Conservation (phyloP, 1,284 basidiomycete species). For the Malassezia caprae region DNA sequence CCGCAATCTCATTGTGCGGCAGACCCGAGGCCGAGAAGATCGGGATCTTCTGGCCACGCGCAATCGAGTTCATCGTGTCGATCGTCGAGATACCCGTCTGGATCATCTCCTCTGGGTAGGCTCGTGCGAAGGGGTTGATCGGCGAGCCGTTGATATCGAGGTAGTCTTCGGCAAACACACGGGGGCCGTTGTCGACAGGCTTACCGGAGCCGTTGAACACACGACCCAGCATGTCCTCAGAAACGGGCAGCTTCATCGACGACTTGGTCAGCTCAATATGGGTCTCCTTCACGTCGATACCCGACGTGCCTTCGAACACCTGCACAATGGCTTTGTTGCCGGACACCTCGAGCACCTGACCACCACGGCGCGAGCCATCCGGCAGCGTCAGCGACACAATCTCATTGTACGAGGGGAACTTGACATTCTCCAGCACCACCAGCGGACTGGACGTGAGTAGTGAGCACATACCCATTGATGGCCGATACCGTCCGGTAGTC, state of each 20-base stretch:
- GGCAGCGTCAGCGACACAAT: conserved; percentile 93
- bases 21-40: conserved; percentile 99
- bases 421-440: conserved; percentile 96
- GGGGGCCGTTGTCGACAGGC: conserved; percentile 95
- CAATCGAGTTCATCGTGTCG: conserved; percentile 71
- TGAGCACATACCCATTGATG: conserved; percentile 70
- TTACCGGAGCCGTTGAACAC: conserved; percentile 98
- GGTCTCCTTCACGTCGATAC: conserved; percentile 92
- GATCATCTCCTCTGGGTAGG: conserved; percentile 99
- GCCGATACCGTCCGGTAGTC: conserved; percentile 93
- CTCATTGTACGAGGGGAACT: conserved; percentile 99
- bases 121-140: conserved; percentile 97
- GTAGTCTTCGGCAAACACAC: conserved; percentile 98
- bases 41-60: conserved; percentile 98
- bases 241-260: conserved; percentile 96
- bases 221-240: conserved; percentile 98
- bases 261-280: conserved; percentile 97
- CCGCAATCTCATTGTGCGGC: conserved; percentile 99
- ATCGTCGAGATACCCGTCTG: conserved; percentile 95
- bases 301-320: conserved; percentile 92
- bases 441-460: conserved; percentile 50
- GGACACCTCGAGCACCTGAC: conserved; percentile 94
- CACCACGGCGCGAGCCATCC: conserved; percentile 86
- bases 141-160: conserved; percentile 98
- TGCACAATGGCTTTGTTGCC: conserved; percentile 99